These are phyloP conservation scores for Cutaneotrichosporon mucoides DNA, from an alignment of 1,284 basidiomycete species.

Conservation along the genomic window DNA sequence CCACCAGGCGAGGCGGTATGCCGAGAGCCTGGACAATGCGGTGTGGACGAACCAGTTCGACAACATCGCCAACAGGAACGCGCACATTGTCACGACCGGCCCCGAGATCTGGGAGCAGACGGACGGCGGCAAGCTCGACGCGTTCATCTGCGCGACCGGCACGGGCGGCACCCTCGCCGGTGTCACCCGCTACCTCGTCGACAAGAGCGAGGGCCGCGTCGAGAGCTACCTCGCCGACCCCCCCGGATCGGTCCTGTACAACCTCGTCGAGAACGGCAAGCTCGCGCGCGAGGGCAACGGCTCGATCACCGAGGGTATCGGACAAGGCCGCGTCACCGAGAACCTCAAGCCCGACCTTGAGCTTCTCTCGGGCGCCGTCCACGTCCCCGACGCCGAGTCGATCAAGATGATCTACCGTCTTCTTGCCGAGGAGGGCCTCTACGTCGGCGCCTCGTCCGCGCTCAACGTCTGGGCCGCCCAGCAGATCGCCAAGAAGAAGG, in stretches of 20 bases:
- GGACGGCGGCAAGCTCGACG: slow-evolving; percentile 73
- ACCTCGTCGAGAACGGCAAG: slow-evolving; percentile 77
- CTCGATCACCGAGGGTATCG: slow-evolving; percentile 98
- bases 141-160: slow-evolving; percentile 88
- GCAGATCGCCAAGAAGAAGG: slow-evolving; percentile 80
- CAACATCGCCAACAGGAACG: slow-evolving; percentile 82
- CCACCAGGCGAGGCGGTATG: slow-evolving; percentile 90
- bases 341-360: slow-evolving; percentile 84
- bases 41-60: slow-evolving; percentile 99
- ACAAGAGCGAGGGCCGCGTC: slow-evolving; percentile 72
- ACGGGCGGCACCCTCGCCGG: slow-evolving; percentile 96
- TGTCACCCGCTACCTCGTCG: slow-evolving; percentile 76
- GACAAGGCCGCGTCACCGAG: slow-evolving; percentile 93
- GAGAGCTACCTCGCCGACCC: slow-evolving; percentile 96
- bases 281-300: slow-evolving; percentile 71
- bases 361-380: slow-evolving; percentile 74
- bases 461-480: slow-evolving; percentile 92
- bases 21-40: slow-evolving; percentile 75
- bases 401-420: slow-evolving; percentile 93
- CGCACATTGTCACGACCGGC: slow-evolving; percentile 86
- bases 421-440: slow-evolving; percentile 87
- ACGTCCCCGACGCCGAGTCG: slow-evolving; percentile 82
- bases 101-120: slow-evolving; percentile 97
- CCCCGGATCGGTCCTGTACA: slow-evolving; percentile 86
- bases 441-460: slow-evolving; percentile 93